phyloP scores from a whole-genome alignment of 371 early-diverging fungal species.

The Fennellomyces sp. region DNA sequence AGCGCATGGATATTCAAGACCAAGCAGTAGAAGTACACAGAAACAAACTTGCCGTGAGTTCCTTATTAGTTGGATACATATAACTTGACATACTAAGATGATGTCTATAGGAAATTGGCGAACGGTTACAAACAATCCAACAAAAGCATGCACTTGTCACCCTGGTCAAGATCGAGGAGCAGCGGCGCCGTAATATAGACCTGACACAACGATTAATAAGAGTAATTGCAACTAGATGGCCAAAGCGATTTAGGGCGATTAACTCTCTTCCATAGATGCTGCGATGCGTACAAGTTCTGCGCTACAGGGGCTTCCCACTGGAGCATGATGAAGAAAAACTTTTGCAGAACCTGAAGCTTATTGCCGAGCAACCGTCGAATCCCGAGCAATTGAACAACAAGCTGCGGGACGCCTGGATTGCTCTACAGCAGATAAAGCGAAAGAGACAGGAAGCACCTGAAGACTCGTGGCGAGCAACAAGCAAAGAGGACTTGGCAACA shows the following conservation, averaged over 20 bases:
- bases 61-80: background rate
- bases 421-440: constrained; percentile 11
- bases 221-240: background rate
- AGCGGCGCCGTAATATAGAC: constrained; percentile 31
- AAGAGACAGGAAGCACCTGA: background rate
- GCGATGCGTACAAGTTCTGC: constrained; percentile 23
- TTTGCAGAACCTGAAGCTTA: constrained; percentile 9
- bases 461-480: constrained; percentile 18
- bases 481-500: constrained; percentile 11
- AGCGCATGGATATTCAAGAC: constrained; percentile 79
- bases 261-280: constrained; percentile 19
- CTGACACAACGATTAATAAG: constrained; percentile 17
- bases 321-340: constrained; percentile 19
- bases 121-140: constrained; percentile 32
- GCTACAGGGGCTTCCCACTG: constrained; percentile 28
- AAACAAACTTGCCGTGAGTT: constrained; percentile 28
- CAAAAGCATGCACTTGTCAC: constrained; percentile 33
- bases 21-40: constrained; percentile 47
- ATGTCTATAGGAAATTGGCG: constrained; percentile 25
- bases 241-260: too few species aligned
- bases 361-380: constrained; percentile 3
- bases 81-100: background rate
- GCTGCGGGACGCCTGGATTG: constrained; percentile 11
- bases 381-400: constrained; percentile 18
- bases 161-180: constrained; percentile 39